A percentile compares a stretch with the other conserved stretches of the same genome.
These are phyloP conservation scores for Lepiota brunneoincarnata DNA, from an alignment of 768 basidiomycete genomes.

Conservation along the genomic window DNA sequence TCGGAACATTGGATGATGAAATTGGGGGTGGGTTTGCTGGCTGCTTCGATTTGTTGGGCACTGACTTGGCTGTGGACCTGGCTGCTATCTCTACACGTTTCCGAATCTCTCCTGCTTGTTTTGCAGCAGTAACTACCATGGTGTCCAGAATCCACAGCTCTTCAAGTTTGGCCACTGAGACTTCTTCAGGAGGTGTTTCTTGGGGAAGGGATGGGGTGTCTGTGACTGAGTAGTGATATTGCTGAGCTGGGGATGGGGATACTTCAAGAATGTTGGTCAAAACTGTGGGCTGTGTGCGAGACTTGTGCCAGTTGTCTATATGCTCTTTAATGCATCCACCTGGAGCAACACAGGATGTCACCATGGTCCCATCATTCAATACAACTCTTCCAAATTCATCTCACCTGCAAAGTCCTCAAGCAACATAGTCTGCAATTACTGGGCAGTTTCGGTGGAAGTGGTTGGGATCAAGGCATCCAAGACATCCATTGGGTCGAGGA, in stretches of 20 bases:
- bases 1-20: background rate
- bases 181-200: background rate
- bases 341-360: no score
- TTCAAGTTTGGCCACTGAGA: background rate
- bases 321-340: constrained; percentile 3
- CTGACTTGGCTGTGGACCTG: background rate
- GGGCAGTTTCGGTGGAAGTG: background rate
- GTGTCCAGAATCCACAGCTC: background rate
- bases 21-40: background rate
- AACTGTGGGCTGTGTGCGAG: background rate
- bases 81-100: background rate
- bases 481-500: background rate
- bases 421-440: background rate
- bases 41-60: background rate
- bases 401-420: no score
- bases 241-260: no score
- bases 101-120: background rate
- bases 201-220: background rate
- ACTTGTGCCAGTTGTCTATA: constrained; percentile 13
- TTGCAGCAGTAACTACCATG: background rate
- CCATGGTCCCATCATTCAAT: no score
- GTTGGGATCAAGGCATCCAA: background rate
- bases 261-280: constrained; percentile 6
- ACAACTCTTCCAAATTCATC: no score
- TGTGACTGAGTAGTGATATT: background rate